A percentile compares a stretch with the other conserved stretches of the same genome.
These are phyloP conservation scores for Amanita inopinata DNA, from an alignment of 768 basidiomycete genomes.

Conservation along the genomic window DNA sequence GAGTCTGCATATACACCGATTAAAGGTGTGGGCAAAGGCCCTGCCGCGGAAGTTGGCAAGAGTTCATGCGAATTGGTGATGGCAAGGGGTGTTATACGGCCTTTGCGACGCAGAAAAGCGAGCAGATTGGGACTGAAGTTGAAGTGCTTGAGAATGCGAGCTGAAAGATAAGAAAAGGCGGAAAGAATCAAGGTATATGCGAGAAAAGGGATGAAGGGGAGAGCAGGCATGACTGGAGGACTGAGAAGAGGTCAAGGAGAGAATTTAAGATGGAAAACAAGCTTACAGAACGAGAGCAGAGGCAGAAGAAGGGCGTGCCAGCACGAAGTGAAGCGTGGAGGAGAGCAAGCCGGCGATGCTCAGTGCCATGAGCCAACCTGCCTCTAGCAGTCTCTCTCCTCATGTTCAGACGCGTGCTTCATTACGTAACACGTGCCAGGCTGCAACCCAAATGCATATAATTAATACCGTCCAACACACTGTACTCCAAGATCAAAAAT, in stretches of 20 bases:
- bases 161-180: constrained; percentile 7
- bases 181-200: constrained; percentile 8
- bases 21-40: constrained; percentile 11
- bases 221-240: constrained; percentile 5
- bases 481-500: no score
- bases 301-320: constrained; percentile 5
- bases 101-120: constrained; percentile 7
- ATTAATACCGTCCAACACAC: no score
- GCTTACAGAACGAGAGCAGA: constrained; percentile 6
- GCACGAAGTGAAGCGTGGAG: constrained; percentile 5
- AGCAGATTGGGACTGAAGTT: constrained; percentile 5
- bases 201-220: constrained; percentile 6
- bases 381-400: no score
- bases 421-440: no score
- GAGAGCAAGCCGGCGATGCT: constrained; percentile 2
- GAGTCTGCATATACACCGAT: constrained; percentile 5
- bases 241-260: background rate
- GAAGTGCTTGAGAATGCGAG: constrained; percentile 7
- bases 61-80: constrained; percentile 6
- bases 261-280: background rate
- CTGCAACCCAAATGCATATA: no score
- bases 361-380: constrained; percentile 2
- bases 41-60: constrained; percentile 13
- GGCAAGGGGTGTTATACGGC: background rate
- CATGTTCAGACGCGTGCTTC: no score